These are phyloP conservation scores for Cyphellophora attinorum DNA, from an alignment of 2,329 filamentous ascomycete genomes.

Conservation along the genomic window DNA sequence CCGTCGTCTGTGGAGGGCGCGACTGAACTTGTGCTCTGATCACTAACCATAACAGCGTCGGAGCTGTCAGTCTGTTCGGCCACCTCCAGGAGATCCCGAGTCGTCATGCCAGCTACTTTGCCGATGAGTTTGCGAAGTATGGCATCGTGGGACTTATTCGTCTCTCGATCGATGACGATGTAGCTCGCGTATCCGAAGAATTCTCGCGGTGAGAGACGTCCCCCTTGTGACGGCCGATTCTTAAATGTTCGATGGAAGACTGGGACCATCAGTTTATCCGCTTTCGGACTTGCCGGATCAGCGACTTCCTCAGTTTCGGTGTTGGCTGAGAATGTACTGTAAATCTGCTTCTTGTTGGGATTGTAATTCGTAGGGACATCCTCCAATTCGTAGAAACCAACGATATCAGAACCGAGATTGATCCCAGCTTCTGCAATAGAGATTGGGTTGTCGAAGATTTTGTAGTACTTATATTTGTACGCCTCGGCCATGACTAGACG, in stretches of 20 bases:
- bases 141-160: conserved; percentile 57
- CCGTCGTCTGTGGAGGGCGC: conserved; percentile 68
- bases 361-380: conserved; percentile 69
- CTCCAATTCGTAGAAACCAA: conserved; percentile 71
- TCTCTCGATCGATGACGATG: conserved; percentile 64
- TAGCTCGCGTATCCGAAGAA: conserved; percentile 44
- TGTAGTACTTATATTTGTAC: conserved; percentile 77
- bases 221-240: conserved; percentile 16
- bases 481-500: conserved; percentile 75
- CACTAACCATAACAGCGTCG: conserved; percentile 57
- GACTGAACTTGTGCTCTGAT: conserved; percentile 56
- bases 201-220: conserved; percentile 18
- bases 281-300: conserved; percentile 29
- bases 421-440: conserved; percentile 64
- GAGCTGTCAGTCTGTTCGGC: conserved; percentile 43
- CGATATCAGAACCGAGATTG: conserved; percentile 43
- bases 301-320: conserved; percentile 27
- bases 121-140: conserved; percentile 74
- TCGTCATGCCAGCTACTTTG: conserved; percentile 68
- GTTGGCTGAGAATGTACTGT: conserved; percentile 20
- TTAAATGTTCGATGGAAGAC: conserved; percentile 34
- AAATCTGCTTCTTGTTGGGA: conserved; percentile 38
- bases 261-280: conserved; percentile 37
- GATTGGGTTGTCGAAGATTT: conserved; percentile 63
- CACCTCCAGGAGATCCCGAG: conserved; percentile 50